Evolutionary conservation across 805 yeast species (phyloP), one percentile per base, ranked within the genome.

Genomic region (Torulaspora franciscae): DNA sequence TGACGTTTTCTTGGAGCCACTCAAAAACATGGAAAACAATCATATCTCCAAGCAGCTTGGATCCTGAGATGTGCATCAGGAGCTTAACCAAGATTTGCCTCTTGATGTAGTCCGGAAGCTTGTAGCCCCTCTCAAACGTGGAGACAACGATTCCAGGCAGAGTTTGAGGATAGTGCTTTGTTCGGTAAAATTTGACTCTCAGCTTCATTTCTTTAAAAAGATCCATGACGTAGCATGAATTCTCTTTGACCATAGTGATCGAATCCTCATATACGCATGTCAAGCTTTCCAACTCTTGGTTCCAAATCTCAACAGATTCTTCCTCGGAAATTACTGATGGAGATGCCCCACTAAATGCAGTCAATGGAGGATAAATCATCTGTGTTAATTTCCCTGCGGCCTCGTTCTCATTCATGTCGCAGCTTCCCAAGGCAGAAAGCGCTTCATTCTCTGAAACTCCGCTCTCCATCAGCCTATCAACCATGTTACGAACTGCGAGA

Each of bases 371-470:
- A 14, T 41, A 34, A 22, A 72, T 51, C 28, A 62, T 64, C 41
- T 70, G 66, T 0, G 84, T 75, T 40, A 81, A 57, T 2, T 65
- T 54, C 0, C 79, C 75, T 19, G 80, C 76, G 0, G 90, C 72
- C 11, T 62, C 57, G 0, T 69, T 58, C 48, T 83, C 82, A 55
- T 79, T 69, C 40, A 69, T 64, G 6, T 68, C 61, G 45, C 67
- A 59, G 6, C 58, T 58, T 14, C 70, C 65, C 32, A 83, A 56
- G 0, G 77, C 74, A 5, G 72, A 67, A 23, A 79, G 62, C 0
- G 82, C 80, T 25, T 84, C 83, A 49, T 78, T 83, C 35, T 74
- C 70, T 19, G 89, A 83, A 49, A 75, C 79, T 1, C 97, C 98
- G 38, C 83, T 79, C 42, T 76, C 78, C 11, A 71, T 58, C 11